Conservation (phyloP, 805 yeast genomes). For the Lipomyces starkeyi region DNA sequence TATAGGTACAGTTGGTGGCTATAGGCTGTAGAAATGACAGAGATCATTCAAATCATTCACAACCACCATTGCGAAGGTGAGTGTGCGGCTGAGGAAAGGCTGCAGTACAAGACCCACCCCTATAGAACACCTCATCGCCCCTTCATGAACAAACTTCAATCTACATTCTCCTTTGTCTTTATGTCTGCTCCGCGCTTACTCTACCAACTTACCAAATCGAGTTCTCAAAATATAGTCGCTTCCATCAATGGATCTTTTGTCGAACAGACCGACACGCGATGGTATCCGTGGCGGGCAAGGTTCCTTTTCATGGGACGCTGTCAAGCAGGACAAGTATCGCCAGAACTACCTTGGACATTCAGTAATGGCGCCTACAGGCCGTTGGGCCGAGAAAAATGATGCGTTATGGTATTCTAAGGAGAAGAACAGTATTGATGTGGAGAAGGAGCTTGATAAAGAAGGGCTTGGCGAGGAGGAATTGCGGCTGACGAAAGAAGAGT, state of each 20-base stretch:
- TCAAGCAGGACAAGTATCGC: slow-evolving; percentile 41
- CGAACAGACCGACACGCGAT: slow-evolving; percentile 23
- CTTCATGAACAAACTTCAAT: too few species aligned
- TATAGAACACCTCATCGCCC: too few species aligned
- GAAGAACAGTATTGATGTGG: not conserved
- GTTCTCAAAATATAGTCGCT: not conserved
- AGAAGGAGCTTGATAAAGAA: slow-evolving; percentile 5
- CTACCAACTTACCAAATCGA: not conserved
- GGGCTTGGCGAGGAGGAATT: slow-evolving; percentile 6
- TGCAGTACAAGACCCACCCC: not conserved
- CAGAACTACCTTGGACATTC: slow-evolving; percentile 42
- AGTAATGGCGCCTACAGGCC: slow-evolving; percentile 43
- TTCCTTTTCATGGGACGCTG: slow-evolving; percentile 42
- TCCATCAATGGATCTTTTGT: slow-evolving; percentile 30
- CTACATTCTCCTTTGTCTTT: too few species aligned
- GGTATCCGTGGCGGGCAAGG: slow-evolving; percentile 40
- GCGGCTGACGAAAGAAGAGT: slow-evolving; percentile 9
- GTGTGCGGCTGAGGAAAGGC: not conserved
- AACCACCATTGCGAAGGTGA: too few species aligned
- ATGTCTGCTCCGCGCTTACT: too few species aligned
- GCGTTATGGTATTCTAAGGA: slow-evolving; percentile 42
- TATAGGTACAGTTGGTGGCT: not conserved
- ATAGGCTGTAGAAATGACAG: not conserved
- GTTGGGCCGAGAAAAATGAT: slow-evolving; percentile 39
- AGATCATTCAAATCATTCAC: not conserved